Base-by-base conservation (phyloP, 768 basidiomycete species). In the Favolaschia claudopus region DNA sequence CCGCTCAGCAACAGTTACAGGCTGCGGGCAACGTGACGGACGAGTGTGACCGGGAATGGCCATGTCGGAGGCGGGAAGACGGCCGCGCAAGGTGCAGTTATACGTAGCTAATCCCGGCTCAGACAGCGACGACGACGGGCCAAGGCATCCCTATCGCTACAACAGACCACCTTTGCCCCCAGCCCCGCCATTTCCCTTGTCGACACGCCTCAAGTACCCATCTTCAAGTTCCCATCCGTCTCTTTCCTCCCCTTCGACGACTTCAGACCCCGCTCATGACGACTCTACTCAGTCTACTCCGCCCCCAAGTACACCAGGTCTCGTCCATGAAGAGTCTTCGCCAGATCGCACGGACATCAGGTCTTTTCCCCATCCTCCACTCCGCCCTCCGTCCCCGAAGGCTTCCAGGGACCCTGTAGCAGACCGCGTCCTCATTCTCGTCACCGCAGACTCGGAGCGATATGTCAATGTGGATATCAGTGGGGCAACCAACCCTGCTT, bases 211-310 rank as follows among this genome's bases (percentile, higher is more conserved):
- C 67, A 75, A 52, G 70, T 76, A 68, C 76, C 81, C 67, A 50
- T 64, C 71, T 6, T 77, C 79, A 53, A 82, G 85, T 68, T 87
- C 53, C 28, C n/a, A n/a, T n/a, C 49, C 84, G 49, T 78, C 86
- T 36, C 81, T 86, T 45, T 89, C 88, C 15, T 91, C 90, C 4
- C 88, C 91, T 19, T 89, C 88, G 50, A 87, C 82, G 66, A 82
- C 86, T 43, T 84, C 83, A 67, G 91, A 90, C 2, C 86, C 84
- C 6, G 77, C 80, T 43, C 77, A 75, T 36, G 81, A 85, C 45
- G 88, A 89, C 58, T 83, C 87, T 4, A 86, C 88, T n/a, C 88
- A 89, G 60, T 83, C 87, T 4, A 86, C 88, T n/a, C 88, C 90
- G 55, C 88, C 89, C 5, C 89, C 89, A 25, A 82, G 80, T 66